Conservation (phyloP, 2,329 filamentous ascomycete species). For the Colletotrichum sublineola region DNA sequence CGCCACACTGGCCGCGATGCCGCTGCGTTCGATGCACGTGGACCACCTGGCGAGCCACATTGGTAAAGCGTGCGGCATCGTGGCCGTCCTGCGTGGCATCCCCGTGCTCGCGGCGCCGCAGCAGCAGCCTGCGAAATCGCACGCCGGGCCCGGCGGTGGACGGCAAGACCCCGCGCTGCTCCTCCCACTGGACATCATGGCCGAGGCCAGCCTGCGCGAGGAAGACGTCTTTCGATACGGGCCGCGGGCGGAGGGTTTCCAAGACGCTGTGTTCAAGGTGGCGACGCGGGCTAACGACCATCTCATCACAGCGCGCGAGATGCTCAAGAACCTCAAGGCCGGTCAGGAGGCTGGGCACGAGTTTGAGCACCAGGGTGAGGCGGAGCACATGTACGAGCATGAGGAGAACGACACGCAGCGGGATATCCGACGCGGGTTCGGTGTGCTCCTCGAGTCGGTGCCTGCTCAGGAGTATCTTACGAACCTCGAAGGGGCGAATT, state of each 20-base stretch:
- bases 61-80: constrained; percentile 92
- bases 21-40: constrained; percentile 83
- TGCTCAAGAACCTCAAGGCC: constrained; percentile 83
- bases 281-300: constrained; percentile 97
- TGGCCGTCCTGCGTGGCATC: constrained; percentile 86
- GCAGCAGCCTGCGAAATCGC: constrained; percentile 62
- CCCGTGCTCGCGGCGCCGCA: constrained; percentile 87
- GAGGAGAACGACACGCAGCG: constrained; percentile 53
- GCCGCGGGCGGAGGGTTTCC: constrained; percentile 81
- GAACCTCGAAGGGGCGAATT: constrained; percentile 82
- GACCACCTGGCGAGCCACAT: constrained; percentile 97
- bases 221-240: constrained; percentile 90
- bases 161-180: constrained; percentile 70
- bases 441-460: constrained; percentile 84
- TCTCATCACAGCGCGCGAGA: constrained; percentile 91
- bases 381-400: constrained; percentile 68
- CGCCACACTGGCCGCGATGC: constrained; percentile 82
- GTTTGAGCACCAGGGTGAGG: constrained; percentile 88
- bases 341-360: constrained; percentile 84
- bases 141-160: constrained; percentile 49
- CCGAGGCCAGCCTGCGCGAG: constrained; percentile 82
- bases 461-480: constrained; percentile 84
- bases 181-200: constrained; percentile 91
- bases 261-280: constrained; percentile 91
- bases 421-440: constrained; percentile 75